phyloP scores from a whole-genome alignment of 2,329 filamentous ascomycete species.

The Daldinia sp. region DNA sequence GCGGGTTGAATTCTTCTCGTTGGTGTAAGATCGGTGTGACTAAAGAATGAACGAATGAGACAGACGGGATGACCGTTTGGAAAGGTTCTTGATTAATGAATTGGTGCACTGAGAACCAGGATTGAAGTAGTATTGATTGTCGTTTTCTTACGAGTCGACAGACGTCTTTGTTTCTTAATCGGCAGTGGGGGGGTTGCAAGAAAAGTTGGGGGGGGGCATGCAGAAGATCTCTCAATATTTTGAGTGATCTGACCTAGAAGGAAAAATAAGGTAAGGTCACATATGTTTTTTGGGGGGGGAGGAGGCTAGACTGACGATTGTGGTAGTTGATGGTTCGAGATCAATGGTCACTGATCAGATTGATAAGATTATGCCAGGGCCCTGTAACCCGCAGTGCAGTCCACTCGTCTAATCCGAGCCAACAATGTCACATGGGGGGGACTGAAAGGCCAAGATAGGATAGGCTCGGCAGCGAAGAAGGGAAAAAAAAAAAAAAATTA shows the following conservation, averaged over 20 bases:
- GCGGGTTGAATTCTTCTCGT: slow-evolving; percentile 17
- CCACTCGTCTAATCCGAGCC: slow-evolving; percentile 22
- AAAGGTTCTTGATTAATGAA: slow-evolving; percentile 19
- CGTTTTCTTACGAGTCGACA: slow-evolving; percentile 23
- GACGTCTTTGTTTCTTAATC: slow-evolving; percentile 9
- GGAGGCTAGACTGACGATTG: not conserved
- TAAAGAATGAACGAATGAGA: slow-evolving; percentile 35
- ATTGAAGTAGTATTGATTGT: slow-evolving; percentile 27
- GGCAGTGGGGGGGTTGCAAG: slow-evolving; percentile 31
- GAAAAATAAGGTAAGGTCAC: slow-evolving; percentile 6
- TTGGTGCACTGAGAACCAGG: slow-evolving; percentile 1
- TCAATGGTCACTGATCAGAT: slow-evolving; percentile 56
- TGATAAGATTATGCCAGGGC: slow-evolving; percentile 54
- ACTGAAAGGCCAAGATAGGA: slow-evolving; percentile 19
- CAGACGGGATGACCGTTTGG: slow-evolving; percentile 16
- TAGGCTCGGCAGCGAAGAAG: slow-evolving; percentile 18
- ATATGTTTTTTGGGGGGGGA: not conserved
- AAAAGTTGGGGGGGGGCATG: slow-evolving; percentile 24
- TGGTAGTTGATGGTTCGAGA: slow-evolving; percentile 44
- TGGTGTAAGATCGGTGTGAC: slow-evolving; percentile 27
- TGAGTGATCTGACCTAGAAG: not conserved
- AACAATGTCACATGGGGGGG: slow-evolving; percentile 31
- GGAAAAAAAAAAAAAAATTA: slow-evolving; percentile 33
- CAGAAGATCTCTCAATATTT: slow-evolving; percentile 13
- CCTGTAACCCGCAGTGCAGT: slow-evolving; percentile 32